A percentile compares a stretch with the other conserved stretches of the same genome.
Conservation (phyloP, 208 protist species). For the Acanthamoeba castellanii region DNA sequence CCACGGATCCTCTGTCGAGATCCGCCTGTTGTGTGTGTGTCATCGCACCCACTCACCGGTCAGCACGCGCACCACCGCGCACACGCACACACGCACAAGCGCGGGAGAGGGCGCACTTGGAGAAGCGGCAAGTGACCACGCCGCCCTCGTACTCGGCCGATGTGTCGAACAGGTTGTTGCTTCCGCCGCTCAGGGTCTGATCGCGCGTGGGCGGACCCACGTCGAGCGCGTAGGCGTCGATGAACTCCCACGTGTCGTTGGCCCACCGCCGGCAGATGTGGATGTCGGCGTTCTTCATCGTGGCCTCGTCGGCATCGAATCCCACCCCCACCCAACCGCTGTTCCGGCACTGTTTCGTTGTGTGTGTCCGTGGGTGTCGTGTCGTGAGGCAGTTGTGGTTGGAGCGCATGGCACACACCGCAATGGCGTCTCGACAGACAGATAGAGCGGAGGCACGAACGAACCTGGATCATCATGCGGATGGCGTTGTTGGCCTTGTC, state of each 20-base stretch:
- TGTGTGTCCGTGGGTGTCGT: not conserved
- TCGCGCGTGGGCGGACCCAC: slow-evolving; percentile 40
- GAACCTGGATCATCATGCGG: slow-evolving; percentile 54
- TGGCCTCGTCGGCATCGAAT: not conserved
- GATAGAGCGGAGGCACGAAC: not conserved
- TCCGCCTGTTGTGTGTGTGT: not conserved
- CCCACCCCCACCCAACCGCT: slow-evolving; percentile 65
- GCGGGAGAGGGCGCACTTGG: not conserved
- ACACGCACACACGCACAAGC: not conserved
- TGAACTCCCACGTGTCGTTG: slow-evolving; percentile 68
- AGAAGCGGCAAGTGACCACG: slow-evolving; percentile 6
- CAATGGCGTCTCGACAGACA: no score
- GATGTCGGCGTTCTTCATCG: slow-evolving; percentile 71
- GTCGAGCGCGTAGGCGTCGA: slow-evolving; percentile 70
- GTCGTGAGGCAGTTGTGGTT: not conserved
- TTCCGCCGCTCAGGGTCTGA: not conserved
- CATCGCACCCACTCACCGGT: no score
- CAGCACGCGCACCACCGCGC: not conserved
- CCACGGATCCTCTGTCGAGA: not conserved
- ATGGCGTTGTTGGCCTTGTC: slow-evolving; percentile 46
- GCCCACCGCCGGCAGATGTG: slow-evolving; percentile 2
- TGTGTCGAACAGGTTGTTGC: slow-evolving; percentile 50
- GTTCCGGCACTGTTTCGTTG: not conserved
- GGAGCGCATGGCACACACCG: no score
- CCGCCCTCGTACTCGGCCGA: slow-evolving; percentile 10